A percentile compares a stretch with the other conserved stretches of the same genome.
phyloP scores from a whole-genome alignment of 176 grass and related monocot genomes.

The Zoysia japonica region DNA sequence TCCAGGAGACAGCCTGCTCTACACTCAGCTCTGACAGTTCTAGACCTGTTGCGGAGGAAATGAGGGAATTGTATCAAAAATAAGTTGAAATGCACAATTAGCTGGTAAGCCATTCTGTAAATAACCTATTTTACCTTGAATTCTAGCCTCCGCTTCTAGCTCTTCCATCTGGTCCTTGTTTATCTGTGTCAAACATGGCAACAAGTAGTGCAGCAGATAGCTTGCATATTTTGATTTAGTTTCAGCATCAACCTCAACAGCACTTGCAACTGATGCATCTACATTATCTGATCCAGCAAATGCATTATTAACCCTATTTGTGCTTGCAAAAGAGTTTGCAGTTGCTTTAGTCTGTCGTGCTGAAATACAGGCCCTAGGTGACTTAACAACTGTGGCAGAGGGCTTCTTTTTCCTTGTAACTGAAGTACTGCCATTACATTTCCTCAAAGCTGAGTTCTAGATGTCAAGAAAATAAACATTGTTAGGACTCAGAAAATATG shows the following conservation, averaged over 20 bases:
- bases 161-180: slow-evolving; percentile 61
- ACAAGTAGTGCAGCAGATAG: slow-evolving; percentile 59
- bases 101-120: not conserved
- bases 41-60: slow-evolving; percentile 39
- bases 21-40: slow-evolving; percentile 38
- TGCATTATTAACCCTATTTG: not conserved
- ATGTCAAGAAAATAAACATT: not conserved
- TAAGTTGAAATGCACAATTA: slow-evolving; percentile 25
- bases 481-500: not conserved
- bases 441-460: slow-evolving; percentile 24
- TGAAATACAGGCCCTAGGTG: not conserved
- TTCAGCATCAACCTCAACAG: slow-evolving; percentile 34
- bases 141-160: slow-evolving; percentile 54
- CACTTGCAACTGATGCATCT: not conserved
- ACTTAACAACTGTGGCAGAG: slow-evolving; percentile 6
- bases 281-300: not conserved
- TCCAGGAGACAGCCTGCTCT: slow-evolving; percentile 44
- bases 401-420: slow-evolving; percentile 5
- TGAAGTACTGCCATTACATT: slow-evolving; percentile 5
- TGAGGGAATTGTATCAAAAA: not conserved
- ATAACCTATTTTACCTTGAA: slow-evolving; percentile 47
- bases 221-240: slow-evolving; percentile 38
- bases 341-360: not conserved
- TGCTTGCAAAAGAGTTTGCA: not conserved
- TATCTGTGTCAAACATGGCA: slow-evolving; percentile 55